Conservation (phyloP, 2,329 filamentous ascomycete species). For the Pezicula radicicola region DNA sequence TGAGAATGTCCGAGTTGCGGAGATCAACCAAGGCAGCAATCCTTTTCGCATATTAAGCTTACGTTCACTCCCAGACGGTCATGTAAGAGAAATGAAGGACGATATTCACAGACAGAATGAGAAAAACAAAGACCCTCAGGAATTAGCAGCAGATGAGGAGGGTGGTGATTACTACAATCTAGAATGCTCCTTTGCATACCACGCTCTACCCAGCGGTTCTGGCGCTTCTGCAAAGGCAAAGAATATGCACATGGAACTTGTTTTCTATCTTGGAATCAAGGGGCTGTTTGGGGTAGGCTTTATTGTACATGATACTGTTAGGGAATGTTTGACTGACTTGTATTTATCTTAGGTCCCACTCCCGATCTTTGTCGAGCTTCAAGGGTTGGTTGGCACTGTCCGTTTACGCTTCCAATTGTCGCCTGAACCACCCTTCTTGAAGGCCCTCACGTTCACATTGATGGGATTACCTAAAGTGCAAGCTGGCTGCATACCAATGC, state of each 20-base stretch:
- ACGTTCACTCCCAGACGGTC: constrained; percentile 77
- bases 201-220: constrained; percentile 71
- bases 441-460: constrained; percentile 86
- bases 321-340: constrained; percentile 16
- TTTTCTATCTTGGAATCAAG: constrained; percentile 78
- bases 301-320: constrained; percentile 71
- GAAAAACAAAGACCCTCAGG: constrained; percentile 79
- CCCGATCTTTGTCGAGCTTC: constrained; percentile 68
- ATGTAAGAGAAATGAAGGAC: constrained; percentile 79
- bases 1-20: constrained; percentile 90
- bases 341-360: constrained; percentile 13
- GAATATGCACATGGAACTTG: constrained; percentile 96
- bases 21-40: constrained; percentile 92
- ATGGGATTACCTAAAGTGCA: constrained; percentile 91
- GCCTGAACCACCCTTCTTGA: constrained; percentile 88
- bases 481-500: constrained; percentile 87
- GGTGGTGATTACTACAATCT: constrained; percentile 92
- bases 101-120: constrained; percentile 76
- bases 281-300: constrained; percentile 23
- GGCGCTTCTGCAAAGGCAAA: constrained; percentile 77
- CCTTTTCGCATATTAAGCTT: constrained; percentile 85
- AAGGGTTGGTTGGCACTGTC: constrained; percentile 84
- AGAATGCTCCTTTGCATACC: constrained; percentile 87
- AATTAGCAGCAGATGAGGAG: constrained; percentile 84
- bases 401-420: constrained; percentile 80